Conservation (phyloP, 345 rosid species). For the Durio zibethinus region DNA sequence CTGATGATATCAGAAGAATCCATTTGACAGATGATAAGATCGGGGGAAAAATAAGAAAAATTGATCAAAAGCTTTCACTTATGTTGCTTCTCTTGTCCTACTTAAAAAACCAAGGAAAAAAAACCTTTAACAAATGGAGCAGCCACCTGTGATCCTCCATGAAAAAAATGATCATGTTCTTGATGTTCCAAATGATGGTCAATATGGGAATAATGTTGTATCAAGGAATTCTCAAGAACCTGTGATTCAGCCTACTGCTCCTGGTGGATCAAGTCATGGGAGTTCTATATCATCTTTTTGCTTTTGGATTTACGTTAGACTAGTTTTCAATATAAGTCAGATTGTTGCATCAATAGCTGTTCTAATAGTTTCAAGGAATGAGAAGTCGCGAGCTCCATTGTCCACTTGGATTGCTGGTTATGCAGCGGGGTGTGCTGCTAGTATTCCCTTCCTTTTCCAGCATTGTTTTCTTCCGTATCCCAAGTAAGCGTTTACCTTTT, state of each 20-base stretch:
- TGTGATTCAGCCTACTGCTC: neutral
- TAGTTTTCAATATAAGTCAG: constrained; percentile 13
- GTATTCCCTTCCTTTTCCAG: constrained; percentile 21
- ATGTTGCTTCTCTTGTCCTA: neutral
- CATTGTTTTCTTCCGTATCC: constrained; percentile 23
- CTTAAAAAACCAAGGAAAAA: neutral
- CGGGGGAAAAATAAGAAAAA: neutral
- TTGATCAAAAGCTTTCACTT: constrained; percentile 2
- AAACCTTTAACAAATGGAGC: constrained; percentile 13
- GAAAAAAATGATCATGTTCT: constrained; percentile 12
- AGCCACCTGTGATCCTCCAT: neutral
- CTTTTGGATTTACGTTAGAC: constrained; percentile 11
- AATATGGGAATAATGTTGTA: neutral
- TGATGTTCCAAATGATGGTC: constrained; percentile 10
- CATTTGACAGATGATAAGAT: neutral
- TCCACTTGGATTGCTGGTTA: constrained; percentile 22
- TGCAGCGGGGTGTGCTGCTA: constrained; percentile 18
- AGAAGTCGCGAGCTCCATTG: constrained; percentile 20
- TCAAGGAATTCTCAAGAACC: constrained; percentile 4
- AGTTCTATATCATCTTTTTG: constrained; percentile 5
- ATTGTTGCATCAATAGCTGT: constrained; percentile 22
- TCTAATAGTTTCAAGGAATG: constrained; percentile 17
- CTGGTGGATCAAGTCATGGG: neutral
- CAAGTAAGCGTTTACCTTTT: neutral
- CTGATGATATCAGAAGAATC: neutral